Conservation (phyloP, 345 rosid genomes). For the Lumnitzera racemosa region DNA sequence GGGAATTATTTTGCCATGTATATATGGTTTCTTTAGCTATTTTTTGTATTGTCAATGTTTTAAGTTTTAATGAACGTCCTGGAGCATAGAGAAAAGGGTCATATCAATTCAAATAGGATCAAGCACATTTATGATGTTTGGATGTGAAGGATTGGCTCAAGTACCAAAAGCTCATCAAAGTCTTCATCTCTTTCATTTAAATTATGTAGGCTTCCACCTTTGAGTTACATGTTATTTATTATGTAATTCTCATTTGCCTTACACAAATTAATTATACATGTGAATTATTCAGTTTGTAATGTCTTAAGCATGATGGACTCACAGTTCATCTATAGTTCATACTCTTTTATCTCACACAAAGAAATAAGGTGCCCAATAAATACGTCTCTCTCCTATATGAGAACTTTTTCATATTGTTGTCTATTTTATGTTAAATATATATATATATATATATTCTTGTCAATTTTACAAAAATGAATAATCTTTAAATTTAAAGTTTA, state of each 20-base stretch:
- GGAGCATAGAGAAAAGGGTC: conserved; percentile 26
- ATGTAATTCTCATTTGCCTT: neutral
- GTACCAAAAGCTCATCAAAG: conserved; percentile 27
- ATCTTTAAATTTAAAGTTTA: too few relatives aligned
- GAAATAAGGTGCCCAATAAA: conserved; percentile 6
- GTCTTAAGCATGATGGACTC: conserved; percentile 41
- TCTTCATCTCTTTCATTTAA: conserved; percentile 8
- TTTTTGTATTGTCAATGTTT: neutral
- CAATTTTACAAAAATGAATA: too few relatives aligned
- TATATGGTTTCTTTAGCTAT: too few relatives aligned
- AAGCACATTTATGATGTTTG: conserved; percentile 49
- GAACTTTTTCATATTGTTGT: too few relatives aligned
- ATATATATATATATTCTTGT: too few relatives aligned
- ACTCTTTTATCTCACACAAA: conserved; percentile 37
- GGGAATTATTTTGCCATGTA: neutral
- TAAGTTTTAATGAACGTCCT: conserved; percentile 61
- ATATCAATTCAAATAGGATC: conserved; percentile 24
- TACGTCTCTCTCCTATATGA: too few relatives aligned
- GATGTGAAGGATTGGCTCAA: conserved; percentile 52
- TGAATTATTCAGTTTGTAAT: neutral
- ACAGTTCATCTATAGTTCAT: conserved; percentile 63
- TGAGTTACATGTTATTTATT: neutral
- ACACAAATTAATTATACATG: neutral
- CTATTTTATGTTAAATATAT: too few relatives aligned
- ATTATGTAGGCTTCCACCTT: neutral